phyloP scores from a whole-genome alignment of 2,329 filamentous ascomycete species.

The Xylariaceae sp. region DNA sequence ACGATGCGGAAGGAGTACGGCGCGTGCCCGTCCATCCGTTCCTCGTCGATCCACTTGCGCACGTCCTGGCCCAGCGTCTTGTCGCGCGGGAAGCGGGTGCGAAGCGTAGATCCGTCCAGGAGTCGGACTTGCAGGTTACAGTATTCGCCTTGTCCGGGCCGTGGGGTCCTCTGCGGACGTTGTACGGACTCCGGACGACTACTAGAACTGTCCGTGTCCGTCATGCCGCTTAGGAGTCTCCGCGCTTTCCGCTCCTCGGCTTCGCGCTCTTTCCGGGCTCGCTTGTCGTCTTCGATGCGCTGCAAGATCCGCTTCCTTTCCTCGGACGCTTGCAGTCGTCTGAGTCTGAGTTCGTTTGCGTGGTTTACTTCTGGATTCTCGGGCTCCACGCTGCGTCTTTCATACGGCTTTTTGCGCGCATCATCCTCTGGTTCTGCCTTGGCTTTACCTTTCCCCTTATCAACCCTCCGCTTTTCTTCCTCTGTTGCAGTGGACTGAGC shows the following conservation, averaged over 20 bases:
- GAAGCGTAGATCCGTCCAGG: constrained; percentile 77
- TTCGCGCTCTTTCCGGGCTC: constrained; percentile 55
- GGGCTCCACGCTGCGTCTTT: constrained; percentile 25
- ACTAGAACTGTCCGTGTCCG: neutral
- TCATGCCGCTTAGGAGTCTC: constrained; percentile 23
- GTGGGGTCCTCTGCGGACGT: constrained; percentile 17
- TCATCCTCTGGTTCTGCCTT: constrained; percentile 44
- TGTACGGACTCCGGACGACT: constrained; percentile 15
- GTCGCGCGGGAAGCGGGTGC: constrained; percentile 61
- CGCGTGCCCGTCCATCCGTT: constrained; percentile 48
- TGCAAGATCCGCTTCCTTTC: constrained; percentile 68
- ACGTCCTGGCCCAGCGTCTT: constrained; percentile 62
- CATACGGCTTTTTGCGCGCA: constrained; percentile 38
- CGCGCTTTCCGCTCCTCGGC: constrained; percentile 41
- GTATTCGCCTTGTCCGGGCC: constrained; percentile 23
- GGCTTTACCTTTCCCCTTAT: constrained; percentile 45
- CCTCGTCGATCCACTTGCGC: constrained; percentile 69
- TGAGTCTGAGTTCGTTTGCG: constrained; percentile 47
- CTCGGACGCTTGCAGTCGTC: constrained; percentile 59
- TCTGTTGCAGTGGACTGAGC: constrained; percentile 41
- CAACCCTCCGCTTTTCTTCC: constrained; percentile 43
- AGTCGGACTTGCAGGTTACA: constrained; percentile 73
- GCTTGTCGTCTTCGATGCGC: constrained; percentile 72
- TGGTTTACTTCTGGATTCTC: constrained; percentile 28
- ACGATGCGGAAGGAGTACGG: constrained; percentile 85